These are phyloP conservation scores for Trifolium repens DNA, from an alignment of 306 rosid species.

Conservation along the genomic window DNA sequence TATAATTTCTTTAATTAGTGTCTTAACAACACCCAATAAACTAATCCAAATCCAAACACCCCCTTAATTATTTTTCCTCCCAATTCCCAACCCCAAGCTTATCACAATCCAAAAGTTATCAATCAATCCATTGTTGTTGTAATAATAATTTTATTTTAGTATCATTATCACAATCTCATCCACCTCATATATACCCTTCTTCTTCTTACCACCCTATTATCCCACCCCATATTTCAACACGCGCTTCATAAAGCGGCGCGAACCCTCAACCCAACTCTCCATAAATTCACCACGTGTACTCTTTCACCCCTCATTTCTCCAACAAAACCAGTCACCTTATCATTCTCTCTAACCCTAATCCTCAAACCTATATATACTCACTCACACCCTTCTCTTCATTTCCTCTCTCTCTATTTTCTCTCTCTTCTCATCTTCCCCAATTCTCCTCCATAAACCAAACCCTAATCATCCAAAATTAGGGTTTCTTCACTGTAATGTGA, in stretches of 20 bases:
- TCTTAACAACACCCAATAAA: no score
- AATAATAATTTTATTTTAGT: neutral
- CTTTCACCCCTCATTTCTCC: neutral
- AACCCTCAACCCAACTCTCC: constrained; percentile 14
- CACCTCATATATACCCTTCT: neutral
- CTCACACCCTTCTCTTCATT: constrained; percentile 1
- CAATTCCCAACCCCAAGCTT: no score
- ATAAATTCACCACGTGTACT: constrained; percentile 53
- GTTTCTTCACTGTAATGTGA: constrained; percentile 47
- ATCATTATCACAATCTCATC: constrained; percentile 9
- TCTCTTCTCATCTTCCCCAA: neutral
- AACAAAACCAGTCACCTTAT: constrained; percentile 40
- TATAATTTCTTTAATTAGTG: no score
- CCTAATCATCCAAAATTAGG: constrained; percentile 31
- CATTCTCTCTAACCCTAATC: constrained; percentile 58
- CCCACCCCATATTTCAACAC: constrained; percentile 15
- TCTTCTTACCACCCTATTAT: neutral
- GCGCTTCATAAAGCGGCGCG: constrained; percentile 47
- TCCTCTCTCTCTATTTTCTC: neutral
- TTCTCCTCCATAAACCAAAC: neutral
- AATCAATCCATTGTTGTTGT: no score
- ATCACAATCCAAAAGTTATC: no score
- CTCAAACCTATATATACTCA: constrained; percentile 61
- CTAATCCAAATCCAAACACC: no score
- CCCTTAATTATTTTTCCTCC: no score